A percentile compares a stretch with the other conserved stretches of the same genome.
phyloP scores from a whole-genome alignment of 2,329 filamentous ascomycete genomes.

The Whalleya microplaca region DNA sequence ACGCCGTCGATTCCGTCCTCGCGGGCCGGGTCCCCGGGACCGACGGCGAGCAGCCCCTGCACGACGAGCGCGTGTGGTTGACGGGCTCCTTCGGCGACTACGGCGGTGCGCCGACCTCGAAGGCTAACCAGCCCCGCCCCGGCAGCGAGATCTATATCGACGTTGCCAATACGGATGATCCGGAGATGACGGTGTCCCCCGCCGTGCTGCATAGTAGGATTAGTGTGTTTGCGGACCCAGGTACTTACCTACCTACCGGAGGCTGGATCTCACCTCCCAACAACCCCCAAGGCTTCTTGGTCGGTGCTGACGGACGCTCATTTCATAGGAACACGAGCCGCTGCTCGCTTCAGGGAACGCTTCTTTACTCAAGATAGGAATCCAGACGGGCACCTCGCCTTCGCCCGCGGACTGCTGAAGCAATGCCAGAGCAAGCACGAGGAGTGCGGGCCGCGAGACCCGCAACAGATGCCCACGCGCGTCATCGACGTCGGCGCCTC shows the following conservation, averaged over 20 bases:
- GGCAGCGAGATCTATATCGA: conserved; percentile 9
- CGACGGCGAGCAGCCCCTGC: conserved; percentile 5
- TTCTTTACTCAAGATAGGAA: conserved; percentile 8
- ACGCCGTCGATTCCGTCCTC: conserved; percentile 8
- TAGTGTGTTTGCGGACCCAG: conserved; percentile 17
- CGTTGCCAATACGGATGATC: conserved; percentile 7
- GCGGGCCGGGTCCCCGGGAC: background rate
- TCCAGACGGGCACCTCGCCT: conserved; percentile 8
- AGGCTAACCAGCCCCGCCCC: background rate
- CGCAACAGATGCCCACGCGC: conserved; percentile 17
- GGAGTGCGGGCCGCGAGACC: conserved; percentile 9
- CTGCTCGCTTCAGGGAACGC: conserved; percentile 10
- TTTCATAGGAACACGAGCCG: conserved; percentile 16
- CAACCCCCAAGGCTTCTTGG: background rate
- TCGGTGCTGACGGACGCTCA: background rate
- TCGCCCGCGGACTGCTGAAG: conserved; percentile 7
- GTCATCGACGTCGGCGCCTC: conserved; percentile 18
- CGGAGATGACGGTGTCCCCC: conserved; percentile 3
- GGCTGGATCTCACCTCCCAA: background rate
- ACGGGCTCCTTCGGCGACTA: conserved; percentile 6
- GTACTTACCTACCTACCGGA: conserved; percentile 8
- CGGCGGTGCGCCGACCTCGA: background rate
- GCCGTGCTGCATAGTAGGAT: background rate
- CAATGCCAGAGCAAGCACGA: conserved; percentile 9
- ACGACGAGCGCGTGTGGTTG: conserved; percentile 18